Evolutionary conservation across 2,329 filamentous ascomycete genomes (phyloP), one percentile per base, ranked within the genome.

Genomic region (Aspergillus tamarii): DNA sequence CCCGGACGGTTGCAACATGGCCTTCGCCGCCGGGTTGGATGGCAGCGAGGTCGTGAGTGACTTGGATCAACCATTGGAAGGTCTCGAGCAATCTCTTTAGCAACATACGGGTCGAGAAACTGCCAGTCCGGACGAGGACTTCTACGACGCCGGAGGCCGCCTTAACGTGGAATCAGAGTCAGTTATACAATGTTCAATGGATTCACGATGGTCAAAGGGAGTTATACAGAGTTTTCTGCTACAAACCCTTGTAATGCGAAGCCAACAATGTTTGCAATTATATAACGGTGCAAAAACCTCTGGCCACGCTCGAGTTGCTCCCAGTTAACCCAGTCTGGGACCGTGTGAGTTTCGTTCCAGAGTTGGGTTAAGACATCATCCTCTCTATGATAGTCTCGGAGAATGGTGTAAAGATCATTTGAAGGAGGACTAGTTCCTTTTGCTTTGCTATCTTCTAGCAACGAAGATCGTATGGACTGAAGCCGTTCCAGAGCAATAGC

Each of bases 281-380:
- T 89, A 74, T 93, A 93, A 26, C 90, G 85, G 75, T 92, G 92
- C 71, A 93, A 91, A 2, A 92, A 85, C 68, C 89, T 85, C 74
- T 93, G 91, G 0, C 90, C 91, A 68, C 90, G 84, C 60, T 82
- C 81, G 63, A 94, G 88, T 73, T 92, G 89, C 2, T 84, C 84
- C 90, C 90, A 93, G 73, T 92, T 87, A 10, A 93, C 90, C 89
- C 90, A 93, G 1, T 84, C 81, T 0, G 90, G 91, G 2, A 92
- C 78, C 0, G 84, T 87, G 62, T 87, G 88, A 53, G 89, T 81
- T 71, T 92, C 82, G 1, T 77, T 72, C 91, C 90, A 93, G 23
- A 94, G 79, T 60, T 83, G 69, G 11, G 72, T 68, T 41, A 88
- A 77, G 32, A 84, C 82, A 41, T 84, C 78, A 68, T 93, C 86